Evolutionary conservation across 176 grass and related monocot genomes (phyloP).

Genomic region (Poa pratensis): DNA sequence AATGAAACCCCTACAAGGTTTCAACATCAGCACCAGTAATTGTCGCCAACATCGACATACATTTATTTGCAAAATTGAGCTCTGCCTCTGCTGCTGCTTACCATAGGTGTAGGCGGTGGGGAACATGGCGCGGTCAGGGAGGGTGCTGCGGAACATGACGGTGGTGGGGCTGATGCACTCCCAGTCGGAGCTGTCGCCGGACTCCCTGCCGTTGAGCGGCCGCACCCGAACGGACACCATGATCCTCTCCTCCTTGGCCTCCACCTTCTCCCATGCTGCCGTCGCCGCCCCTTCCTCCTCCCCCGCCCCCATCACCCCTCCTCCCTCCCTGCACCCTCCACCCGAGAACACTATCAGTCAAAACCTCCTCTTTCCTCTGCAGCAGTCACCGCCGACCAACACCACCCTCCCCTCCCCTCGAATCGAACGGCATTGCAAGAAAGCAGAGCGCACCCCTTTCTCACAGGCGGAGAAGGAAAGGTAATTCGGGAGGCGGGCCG

Average conservation of each 20-base stretch:
- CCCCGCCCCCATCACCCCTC: conserved; percentile 42
- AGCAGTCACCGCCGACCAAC: conserved; percentile 17
- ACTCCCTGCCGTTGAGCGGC: conserved; percentile 76
- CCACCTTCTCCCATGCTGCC: conserved; percentile 44
- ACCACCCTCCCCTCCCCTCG: neutral
- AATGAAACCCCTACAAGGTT: neutral
- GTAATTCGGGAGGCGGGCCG: conserved; percentile 19
- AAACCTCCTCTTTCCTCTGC: neutral
- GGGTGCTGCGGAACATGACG: conserved; percentile 74
- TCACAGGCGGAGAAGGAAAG: neutral
- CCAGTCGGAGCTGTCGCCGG: conserved; percentile 76
- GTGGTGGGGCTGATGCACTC: conserved; percentile 82
- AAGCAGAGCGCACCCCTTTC: conserved; percentile 11
- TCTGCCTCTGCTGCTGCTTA: conserved; percentile 44
- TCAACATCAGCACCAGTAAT: conserved; percentile 1
- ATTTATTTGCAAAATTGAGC: conserved; percentile 22
- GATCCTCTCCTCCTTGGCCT: conserved; percentile 76
- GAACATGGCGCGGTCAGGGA: conserved; percentile 73
- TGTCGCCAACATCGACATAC: neutral
- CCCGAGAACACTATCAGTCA: conserved; percentile 33
- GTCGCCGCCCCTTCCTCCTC: conserved; percentile 48
- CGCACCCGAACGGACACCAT: conserved; percentile 81
- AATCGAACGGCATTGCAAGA: conserved; percentile 48
- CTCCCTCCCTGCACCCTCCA: conserved; percentile 24
- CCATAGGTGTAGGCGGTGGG: conserved; percentile 82